phyloP scores from a whole-genome alignment of 2,329 filamentous ascomycete species.

The Talaromyces amestolkiae region DNA sequence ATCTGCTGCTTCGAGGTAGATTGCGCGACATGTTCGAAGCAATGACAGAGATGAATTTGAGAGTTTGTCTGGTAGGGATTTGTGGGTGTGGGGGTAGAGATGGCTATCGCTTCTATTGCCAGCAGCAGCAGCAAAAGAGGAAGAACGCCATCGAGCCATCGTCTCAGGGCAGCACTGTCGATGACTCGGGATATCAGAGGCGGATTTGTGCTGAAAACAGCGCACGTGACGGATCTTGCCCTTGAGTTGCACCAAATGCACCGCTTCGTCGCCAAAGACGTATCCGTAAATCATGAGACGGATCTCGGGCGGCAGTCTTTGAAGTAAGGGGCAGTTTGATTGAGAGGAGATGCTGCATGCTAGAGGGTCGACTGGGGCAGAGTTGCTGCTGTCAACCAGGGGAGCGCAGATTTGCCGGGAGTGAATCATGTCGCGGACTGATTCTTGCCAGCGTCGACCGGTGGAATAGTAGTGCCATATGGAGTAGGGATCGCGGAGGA shows the following conservation, averaged over 20 bases:
- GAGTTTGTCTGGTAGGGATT: constrained; percentile 26
- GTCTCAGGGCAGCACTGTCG: constrained; percentile 36
- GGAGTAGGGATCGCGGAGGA: constrained; percentile 40
- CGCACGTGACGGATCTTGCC: constrained; percentile 35
- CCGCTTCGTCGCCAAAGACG: constrained; percentile 34
- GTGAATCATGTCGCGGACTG: constrained; percentile 36
- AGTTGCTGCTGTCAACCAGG: background rate
- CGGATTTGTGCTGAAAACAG: constrained; percentile 26
- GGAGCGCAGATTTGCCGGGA: constrained; percentile 37
- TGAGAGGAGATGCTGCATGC: constrained; percentile 24
- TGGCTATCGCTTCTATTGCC: background rate
- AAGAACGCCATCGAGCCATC: constrained; percentile 31
- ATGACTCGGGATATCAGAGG: constrained; percentile 27
- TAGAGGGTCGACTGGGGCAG: constrained; percentile 20
- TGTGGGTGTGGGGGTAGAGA: constrained; percentile 37
- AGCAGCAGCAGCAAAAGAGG: constrained; percentile 11
- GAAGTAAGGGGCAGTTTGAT: constrained; percentile 24
- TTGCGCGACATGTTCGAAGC: constrained; percentile 34
- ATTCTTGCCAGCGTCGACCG: constrained; percentile 36
- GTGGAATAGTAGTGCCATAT: constrained; percentile 41
- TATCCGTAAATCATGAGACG: constrained; percentile 40
- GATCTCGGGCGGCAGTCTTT: constrained; percentile 36
- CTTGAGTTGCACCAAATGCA: constrained; percentile 39
- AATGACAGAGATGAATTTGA: constrained; percentile 28
- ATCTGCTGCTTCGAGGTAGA: constrained; percentile 34